Evolutionary conservation across 257 asterid species (phyloP), one percentile per base, ranked within the genome.

Genomic region (Rehmannia glutinosa): DNA sequence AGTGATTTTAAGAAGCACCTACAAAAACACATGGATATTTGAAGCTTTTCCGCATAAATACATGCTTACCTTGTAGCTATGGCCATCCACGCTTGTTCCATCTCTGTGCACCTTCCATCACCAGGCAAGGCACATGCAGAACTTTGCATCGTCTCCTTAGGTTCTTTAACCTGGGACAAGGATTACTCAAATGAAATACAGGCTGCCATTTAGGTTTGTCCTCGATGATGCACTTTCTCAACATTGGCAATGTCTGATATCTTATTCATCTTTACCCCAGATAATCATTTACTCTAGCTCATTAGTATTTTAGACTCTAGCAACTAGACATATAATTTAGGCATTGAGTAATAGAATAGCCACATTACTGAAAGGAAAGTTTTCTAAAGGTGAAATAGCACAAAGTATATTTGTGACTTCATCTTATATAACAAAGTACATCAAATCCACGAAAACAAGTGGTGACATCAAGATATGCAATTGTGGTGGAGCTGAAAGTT

Each of bases 91-190:
- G 99, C 99, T 84, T 88, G 96, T 69, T 85, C 99, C 97, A 94
- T 68, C 96, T 83, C 73, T 71, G 80, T 62, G 74, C 90, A 70
- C 98, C 95, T 88, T 94, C n/a, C 99, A 80, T 94, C 95, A 73
- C 98, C 99, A 66, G 99, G 97, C 99, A 94, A 51, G 99, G 97
- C n/a, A n/a, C 97, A 94, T 91, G 75, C 95, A 67, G 99, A 94
- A 76, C 79, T 75, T 73, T 78, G 79, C 99, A 94, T 91, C 82
- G 80, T 86, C 70, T 81, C 89, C 79, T 91, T 84, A 58, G 91
- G 97, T 82, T 88, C 96, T 75, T 88, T 81, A 70, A 94, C 81
- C 99, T 94, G 84, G 59, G 66, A 75, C 38, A 70, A 35, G 73
- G 72, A n/a, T 63, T 55, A 27, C 45, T 51, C 49, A 32, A 63